These are phyloP conservation scores for Calocybe indica DNA, from an alignment of 768 basidiomycete genomes.

Conservation along the genomic window DNA sequence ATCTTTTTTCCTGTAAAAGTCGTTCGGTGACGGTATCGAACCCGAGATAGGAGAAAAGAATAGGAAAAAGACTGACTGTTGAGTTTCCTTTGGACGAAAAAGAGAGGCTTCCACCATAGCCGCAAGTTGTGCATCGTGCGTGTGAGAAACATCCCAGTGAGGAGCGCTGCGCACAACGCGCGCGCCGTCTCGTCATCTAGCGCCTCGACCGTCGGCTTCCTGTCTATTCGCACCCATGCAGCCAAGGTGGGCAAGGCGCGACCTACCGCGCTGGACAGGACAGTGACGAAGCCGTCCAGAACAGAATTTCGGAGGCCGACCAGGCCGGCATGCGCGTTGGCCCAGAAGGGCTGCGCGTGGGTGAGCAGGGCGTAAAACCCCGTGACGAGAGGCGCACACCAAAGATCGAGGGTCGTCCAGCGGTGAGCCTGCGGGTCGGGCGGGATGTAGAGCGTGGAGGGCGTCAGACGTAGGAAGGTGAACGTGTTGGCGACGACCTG, in stretches of 20 bases:
- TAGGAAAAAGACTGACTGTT: no score
- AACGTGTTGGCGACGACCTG: slow-evolving; percentile 70
- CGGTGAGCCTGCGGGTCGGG: slow-evolving; percentile 76
- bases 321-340: slow-evolving; percentile 46
- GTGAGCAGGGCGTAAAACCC: slow-evolving; percentile 78
- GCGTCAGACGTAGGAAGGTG: slow-evolving; percentile 69
- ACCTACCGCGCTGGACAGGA: slow-evolving; percentile 10
- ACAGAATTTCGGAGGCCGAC: slow-evolving; percentile 37
- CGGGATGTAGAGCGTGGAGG: slow-evolving; percentile 66
- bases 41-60: no score
- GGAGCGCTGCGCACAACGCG: slow-evolving; percentile 63
- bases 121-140: slow-evolving; percentile 65
- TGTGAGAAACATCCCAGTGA: slow-evolving; percentile 54
- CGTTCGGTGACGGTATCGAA: no score
- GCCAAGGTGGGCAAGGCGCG: no score
- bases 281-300: slow-evolving; percentile 25
- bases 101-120: slow-evolving; percentile 18
- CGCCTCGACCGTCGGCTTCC: slow-evolving; percentile 10
- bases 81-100: no score
- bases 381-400: slow-evolving; percentile 78
- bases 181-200: slow-evolving; percentile 62
- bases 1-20: no score
- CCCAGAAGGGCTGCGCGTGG: slow-evolving; percentile 84
- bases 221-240: no score
- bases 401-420: slow-evolving; percentile 81